Base-by-base conservation (phyloP, 306 rosid genomes). In the Quercus ilex region DNA sequence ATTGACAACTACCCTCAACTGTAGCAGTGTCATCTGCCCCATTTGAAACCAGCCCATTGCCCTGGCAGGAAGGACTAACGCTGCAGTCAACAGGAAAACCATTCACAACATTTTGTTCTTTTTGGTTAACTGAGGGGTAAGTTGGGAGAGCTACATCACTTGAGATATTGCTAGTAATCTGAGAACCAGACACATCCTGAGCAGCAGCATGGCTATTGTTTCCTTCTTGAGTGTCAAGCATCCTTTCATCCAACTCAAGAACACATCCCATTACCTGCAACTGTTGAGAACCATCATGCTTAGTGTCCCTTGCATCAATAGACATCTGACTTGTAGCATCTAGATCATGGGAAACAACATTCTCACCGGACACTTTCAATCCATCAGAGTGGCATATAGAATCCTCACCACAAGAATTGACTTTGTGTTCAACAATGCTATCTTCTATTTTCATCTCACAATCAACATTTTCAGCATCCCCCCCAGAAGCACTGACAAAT, bases 401-500 rank as follows among this genome's bases (percentile, higher is more conserved):
- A 74, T 58, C 82, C 78, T 83, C 88, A 46, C 33, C 81, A 78
- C 33, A 19, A 33, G 79, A 52, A 21, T 20, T 68, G 75, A 71
- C 25, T 33, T 74, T 65, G 67, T 71, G 71, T 56, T 71, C 58
- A 19, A 62, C 62, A 56, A 11, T 60, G 35, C 57, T 62, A 80
- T 55, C 71, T 49, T 74, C 80, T 58, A 56, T 74, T 81, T 41
- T 78, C 64, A 60, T 78, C 74, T 80, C 81, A 60, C n/a, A 18
- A 71, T 81, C 74, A 62, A 72, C 33, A 75, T 59, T 68, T 55
- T 73, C 83, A 26, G 80, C 74, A 46, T 49, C 89, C 56, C 82
- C 78, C 74, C 53, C 28, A 71, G 71, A 46, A 76, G 63, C 80
- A 80, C 77, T 74, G 69, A 26, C 62, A 73, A n/a, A 13, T 14